Evolutionary conservation across 169 alveolate genomes (phyloP).

Genomic region (Babesia sp.): DNA sequence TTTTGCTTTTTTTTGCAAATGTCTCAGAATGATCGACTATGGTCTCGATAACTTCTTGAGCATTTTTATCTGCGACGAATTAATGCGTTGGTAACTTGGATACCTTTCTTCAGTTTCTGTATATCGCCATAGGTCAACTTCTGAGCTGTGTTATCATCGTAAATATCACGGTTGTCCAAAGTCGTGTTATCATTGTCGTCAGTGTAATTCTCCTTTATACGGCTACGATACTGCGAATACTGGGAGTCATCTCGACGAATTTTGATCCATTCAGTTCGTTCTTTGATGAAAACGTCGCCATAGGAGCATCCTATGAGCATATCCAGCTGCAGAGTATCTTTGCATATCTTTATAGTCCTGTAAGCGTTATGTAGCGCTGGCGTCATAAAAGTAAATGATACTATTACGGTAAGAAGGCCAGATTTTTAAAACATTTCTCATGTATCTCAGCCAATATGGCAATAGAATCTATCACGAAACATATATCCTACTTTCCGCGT

Average conservation of each 20-base stretch:
- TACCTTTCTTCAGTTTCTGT: conserved; percentile 41
- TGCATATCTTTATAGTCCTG: conserved; percentile 52
- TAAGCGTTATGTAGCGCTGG: too few relatives aligned
- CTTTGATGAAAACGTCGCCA: conserved; percentile 54
- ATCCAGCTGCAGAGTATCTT: conserved; percentile 42
- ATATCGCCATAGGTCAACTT: conserved; percentile 55
- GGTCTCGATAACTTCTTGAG: conserved; percentile 31
- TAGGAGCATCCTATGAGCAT: conserved; percentile 39
- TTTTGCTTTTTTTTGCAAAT: conserved; percentile 30
- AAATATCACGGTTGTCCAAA: conserved; percentile 44
- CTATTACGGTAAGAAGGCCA: too few relatives aligned
- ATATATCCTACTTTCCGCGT: conserved; percentile 30
- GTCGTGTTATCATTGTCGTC: conserved; percentile 1
- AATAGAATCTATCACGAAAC: too few relatives aligned
- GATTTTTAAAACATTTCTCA: too few relatives aligned
- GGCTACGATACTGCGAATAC: conserved; percentile 32
- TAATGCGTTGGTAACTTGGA: not conserved
- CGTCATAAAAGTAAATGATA: too few relatives aligned
- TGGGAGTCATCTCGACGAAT: conserved; percentile 35
- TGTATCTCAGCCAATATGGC: too few relatives aligned
- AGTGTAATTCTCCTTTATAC: conserved; percentile 2
- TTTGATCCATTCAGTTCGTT: conserved; percentile 39
- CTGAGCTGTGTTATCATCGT: conserved; percentile 40
- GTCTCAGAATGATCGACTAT: conserved; percentile 64
- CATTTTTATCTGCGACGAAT: conserved; percentile 10